These are phyloP conservation scores for Plectosphaerella plurivora DNA, from an alignment of 2,329 filamentous ascomycete genomes.

Conservation along the genomic window DNA sequence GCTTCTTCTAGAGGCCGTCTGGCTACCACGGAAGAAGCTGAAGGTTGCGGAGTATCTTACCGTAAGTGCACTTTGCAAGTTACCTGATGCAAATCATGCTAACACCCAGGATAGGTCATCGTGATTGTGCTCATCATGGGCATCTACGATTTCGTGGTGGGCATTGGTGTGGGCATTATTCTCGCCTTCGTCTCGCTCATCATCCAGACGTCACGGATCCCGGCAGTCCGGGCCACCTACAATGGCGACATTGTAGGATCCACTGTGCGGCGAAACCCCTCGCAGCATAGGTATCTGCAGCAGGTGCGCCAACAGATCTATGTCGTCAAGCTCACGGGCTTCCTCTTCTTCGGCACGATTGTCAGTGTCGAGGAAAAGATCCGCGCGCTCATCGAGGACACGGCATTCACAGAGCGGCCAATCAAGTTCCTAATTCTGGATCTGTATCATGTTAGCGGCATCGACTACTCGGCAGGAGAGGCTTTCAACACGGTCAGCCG, in stretches of 20 bases:
- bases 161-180: constrained; percentile 87
- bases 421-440: constrained; percentile 90
- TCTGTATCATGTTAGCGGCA: constrained; percentile 80
- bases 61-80: constrained; percentile 35
- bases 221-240: constrained; percentile 86
- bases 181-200: constrained; percentile 89
- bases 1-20: constrained; percentile 80
- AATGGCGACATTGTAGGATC: constrained; percentile 86
- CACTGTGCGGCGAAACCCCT: constrained; percentile 84
- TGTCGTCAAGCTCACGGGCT: constrained; percentile 87
- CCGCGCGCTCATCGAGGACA: constrained; percentile 74
- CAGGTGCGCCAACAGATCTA: constrained; percentile 85
- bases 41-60: constrained; percentile 86
- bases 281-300: constrained; percentile 81
- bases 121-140: constrained; percentile 95
- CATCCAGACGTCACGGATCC: constrained; percentile 84
- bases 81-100: constrained; percentile 10
- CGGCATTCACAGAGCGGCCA: constrained; percentile 70
- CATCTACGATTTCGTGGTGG: constrained; percentile 91
- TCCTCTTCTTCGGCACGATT: constrained; percentile 98
- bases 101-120: constrained; percentile 51
- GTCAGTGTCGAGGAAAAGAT: constrained; percentile 91
- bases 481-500: constrained; percentile 91
- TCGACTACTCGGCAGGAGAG: constrained; percentile 95
- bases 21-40: constrained; percentile 83